Evolutionary conservation across 768 basidiomycete genomes (phyloP), one percentile per base, ranked within the genome.

Genomic region (Clitopilus hobsonii): DNA sequence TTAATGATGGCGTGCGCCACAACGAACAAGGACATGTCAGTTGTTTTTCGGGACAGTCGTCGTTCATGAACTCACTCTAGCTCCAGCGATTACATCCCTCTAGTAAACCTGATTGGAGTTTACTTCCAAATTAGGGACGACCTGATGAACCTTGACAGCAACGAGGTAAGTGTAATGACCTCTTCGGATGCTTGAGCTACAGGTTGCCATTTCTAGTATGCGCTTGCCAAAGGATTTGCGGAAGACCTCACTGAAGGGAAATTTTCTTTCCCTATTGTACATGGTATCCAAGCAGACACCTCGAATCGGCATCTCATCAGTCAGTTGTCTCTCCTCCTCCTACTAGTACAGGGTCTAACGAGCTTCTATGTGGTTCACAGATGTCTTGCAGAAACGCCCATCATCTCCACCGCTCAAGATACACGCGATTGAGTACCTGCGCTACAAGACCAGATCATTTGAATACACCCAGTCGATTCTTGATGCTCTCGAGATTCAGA

Each of bases 231-330:
- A 63, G 88, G 88, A 2, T 95, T 91, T 67, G 90, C 89, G 0
- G 94, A 98, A 68, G 94, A 98, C 65, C 74, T 98, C n/a, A 88
- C 91, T 0, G 95, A 97, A 71, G 94, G 95, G 6, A 98, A 98
- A 67, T 98, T 98, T 75, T 94, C 91, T 1, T 98, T 98, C 71
- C 94, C 93, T 0, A 78, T 96, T 24, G 85, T 98, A 1, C 95
- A 98, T 67, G 86, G 89, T 20, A 85, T 96, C 49, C 84, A 88
- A 23, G 80, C 88, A 3, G 84, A 93, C 63, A 75, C 73, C 10
- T 78, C 84, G 0, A 91, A 91, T 67, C 79, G 83, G 26, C 86
- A 88, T 66, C 77, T 97, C 32, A 75, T 95, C 51, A 94, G 93
- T 94, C 60, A 58, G 87, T 73, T 28, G 29, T 5, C 38, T 10